Base-by-base conservation (phyloP, 768 basidiomycete genomes). In the Lactifluus rugatus region DNA sequence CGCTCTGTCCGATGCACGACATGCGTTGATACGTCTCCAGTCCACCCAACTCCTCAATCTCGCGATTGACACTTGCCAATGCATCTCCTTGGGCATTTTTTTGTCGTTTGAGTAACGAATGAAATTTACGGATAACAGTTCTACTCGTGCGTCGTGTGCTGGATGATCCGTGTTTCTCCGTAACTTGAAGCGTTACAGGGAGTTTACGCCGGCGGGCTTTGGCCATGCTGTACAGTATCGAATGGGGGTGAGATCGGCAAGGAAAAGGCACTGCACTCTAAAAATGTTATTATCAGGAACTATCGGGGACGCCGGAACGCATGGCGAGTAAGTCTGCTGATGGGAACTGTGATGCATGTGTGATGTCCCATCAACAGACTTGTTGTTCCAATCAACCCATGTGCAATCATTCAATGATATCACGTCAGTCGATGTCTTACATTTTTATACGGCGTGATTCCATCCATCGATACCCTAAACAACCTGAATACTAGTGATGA, bases 11-110 rank as follows among this genome's bases (percentile, higher is more conserved):
- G 16, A 87, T 75, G 54, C 72, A 78, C 32, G 91, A 93, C 79
- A 93, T 89, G 39, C 74, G 77, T 68, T 96, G 93, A 69, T 96
- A 96, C 25, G 74, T 74, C 54, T 83, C 81, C 37, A 96, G 66
- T 2, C 91, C 93, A 4, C 93, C 93, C n/a, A 90, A 72, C 13
- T 71, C 71, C 2, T 77, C 76, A 17, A 95, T 83, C 65, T 88
- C 77, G 14, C 70, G 58, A 42, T 85, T 79, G 16, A 92, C 73
- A n/a, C 77, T 73, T 2, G 61, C 70, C 37, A 89, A 67, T 52
- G 75, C 68, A 36, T 62, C 64, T 26, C 69, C 68, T 32, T 79
- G 73, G 3, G 91, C 73, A 54, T 80, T 79, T 5, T 77, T 70
- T 67, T 81, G 81, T 50, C 74, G 77, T 72, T 92, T 94, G 66